Percentiles rank a stretch among this genome's conserved stretches.
These are phyloP conservation scores for Discostella stelligeroides DNA, from an alignment of 108 stramenopile genomes.

Conservation along the genomic window DNA sequence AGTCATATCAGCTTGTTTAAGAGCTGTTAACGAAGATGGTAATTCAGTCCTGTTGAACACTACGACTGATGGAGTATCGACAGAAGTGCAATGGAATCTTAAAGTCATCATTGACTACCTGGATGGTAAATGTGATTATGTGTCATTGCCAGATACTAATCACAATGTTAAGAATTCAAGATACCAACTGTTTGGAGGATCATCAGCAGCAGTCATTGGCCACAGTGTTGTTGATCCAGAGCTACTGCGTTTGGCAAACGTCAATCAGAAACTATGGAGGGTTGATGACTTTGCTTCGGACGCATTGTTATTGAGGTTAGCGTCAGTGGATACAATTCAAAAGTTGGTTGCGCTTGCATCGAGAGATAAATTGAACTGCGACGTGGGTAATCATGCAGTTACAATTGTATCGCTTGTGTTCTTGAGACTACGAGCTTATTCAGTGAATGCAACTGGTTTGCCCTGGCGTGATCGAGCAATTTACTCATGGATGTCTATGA, in stretches of 20 bases:
- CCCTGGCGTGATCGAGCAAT: slow-evolving; percentile 10
- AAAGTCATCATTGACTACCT: slow-evolving; percentile 4
- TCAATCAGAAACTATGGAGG: slow-evolving; percentile 8
- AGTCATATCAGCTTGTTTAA: not conserved
- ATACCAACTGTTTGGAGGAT: slow-evolving; percentile 28
- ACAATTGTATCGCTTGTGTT: slow-evolving; percentile 1
- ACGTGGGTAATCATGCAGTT: not conserved
- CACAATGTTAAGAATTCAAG: slow-evolving; percentile 32
- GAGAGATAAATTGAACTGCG: not conserved
- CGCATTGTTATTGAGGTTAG: slow-evolving; percentile 3
- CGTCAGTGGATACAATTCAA: slow-evolving; percentile 13
- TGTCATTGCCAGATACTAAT: slow-evolving; percentile 23
- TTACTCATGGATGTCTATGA: slow-evolving; percentile 2
- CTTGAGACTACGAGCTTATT: slow-evolving; percentile 1
- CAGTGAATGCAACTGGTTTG: not conserved
- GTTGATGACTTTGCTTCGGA: slow-evolving; percentile 27
- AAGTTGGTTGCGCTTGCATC: not conserved
- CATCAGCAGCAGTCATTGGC: slow-evolving; percentile 17
- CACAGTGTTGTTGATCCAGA: slow-evolving; percentile 7
- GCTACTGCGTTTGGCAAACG: not conserved
- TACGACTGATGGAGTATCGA: slow-evolving; percentile 22
- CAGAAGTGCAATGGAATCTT: slow-evolving; percentile 8
- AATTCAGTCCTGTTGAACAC: slow-evolving; percentile 22
- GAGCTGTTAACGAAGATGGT: slow-evolving; percentile 9
- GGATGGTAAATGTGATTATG: slow-evolving; percentile 10